phyloP scores from a whole-genome alignment of 805 yeast species.

The Wickerhamomyces subpelliculosus region DNA sequence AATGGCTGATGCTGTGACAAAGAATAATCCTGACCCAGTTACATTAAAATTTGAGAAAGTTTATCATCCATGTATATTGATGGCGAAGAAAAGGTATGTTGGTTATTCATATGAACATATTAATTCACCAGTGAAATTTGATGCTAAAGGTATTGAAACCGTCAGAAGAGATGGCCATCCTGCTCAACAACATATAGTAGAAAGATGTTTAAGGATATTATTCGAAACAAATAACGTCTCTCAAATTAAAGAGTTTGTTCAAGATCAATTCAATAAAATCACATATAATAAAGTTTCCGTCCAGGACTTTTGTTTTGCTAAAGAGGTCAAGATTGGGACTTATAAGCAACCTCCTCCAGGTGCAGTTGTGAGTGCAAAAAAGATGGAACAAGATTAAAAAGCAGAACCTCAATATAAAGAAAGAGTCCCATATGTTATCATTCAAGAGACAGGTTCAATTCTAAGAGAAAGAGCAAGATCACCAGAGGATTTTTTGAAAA shows the following conservation, averaged over 20 bases:
- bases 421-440: conserved; percentile 80
- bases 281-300: conserved; percentile 55
- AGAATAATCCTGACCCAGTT: conserved; percentile 71
- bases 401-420: conserved; percentile 84
- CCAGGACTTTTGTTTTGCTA: conserved; percentile 86
- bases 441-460: conserved; percentile 49
- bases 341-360: conserved; percentile 91
- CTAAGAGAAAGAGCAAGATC: conserved; percentile 73
- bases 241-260: conserved; percentile 55
- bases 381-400: conserved; percentile 56
- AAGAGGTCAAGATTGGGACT: conserved; percentile 78
- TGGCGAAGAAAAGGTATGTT: conserved; percentile 87
- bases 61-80: conserved; percentile 75
- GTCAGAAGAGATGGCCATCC: conserved; percentile 93
- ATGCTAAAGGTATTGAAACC: conserved; percentile 96
- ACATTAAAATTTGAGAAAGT: conserved; percentile 87
- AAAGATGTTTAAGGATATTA: conserved; percentile 55
- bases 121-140: conserved; percentile 54
- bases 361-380: conserved; percentile 68
- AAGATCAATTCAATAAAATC: conserved; percentile 61
- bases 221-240: conserved; percentile 74
- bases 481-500: conserved; percentile 62
- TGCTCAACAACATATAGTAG: conserved; percentile 80
- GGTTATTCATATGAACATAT: conserved; percentile 71
- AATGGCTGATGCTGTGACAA: conserved; percentile 60